Evolutionary conservation across 2,329 filamentous ascomycete genomes (phyloP).

Genomic region (Fusarium pseudograminearum): DNA sequence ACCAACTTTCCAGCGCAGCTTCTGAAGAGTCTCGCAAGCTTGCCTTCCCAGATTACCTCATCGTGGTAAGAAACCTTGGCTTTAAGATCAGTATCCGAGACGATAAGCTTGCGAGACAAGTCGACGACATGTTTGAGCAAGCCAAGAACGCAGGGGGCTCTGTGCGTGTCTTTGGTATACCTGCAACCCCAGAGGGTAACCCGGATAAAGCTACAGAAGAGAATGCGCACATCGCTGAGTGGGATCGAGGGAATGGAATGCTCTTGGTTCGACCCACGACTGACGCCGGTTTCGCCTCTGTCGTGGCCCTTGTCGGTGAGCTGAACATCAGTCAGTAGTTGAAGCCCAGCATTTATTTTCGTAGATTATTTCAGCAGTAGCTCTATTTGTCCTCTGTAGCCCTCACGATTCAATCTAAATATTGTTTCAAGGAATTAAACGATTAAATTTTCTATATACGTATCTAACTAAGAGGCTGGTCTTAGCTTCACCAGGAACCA

Average conservation of each 20-base stretch:
- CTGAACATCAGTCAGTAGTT: conserved; percentile 14
- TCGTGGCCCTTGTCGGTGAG: conserved; percentile 38
- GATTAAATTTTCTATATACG: too few species aligned
- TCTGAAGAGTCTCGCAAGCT: conserved; percentile 37
- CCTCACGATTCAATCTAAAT: too few species aligned
- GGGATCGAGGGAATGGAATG: conserved; percentile 15
- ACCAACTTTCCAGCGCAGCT: conserved; percentile 21
- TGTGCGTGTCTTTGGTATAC: conserved; percentile 35
- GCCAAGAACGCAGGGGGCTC: conserved; percentile 23
- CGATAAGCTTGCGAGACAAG: not conserved
- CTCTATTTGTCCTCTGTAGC: too few species aligned
- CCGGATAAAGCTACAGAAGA: conserved; percentile 30
- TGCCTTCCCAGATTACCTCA: conserved; percentile 35
- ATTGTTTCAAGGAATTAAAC: too few species aligned
- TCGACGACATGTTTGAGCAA: conserved; percentile 25
- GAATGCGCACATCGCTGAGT: conserved; percentile 36
- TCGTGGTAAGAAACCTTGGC: conserved; percentile 35
- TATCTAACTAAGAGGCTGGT: too few species aligned
- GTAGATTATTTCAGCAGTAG: not conserved
- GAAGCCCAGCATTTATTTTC: not conserved
- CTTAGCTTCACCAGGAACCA: not conserved
- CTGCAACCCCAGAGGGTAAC: conserved; percentile 33
- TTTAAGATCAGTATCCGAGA: conserved; percentile 32
- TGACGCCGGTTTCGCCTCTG: conserved; percentile 37
- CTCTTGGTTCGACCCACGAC: conserved; percentile 25